A percentile compares a stretch with the other conserved stretches of the same genome.
These are phyloP conservation scores for Boletus reticuloceps DNA, from an alignment of 768 basidiomycete genomes.

Conservation along the genomic window DNA sequence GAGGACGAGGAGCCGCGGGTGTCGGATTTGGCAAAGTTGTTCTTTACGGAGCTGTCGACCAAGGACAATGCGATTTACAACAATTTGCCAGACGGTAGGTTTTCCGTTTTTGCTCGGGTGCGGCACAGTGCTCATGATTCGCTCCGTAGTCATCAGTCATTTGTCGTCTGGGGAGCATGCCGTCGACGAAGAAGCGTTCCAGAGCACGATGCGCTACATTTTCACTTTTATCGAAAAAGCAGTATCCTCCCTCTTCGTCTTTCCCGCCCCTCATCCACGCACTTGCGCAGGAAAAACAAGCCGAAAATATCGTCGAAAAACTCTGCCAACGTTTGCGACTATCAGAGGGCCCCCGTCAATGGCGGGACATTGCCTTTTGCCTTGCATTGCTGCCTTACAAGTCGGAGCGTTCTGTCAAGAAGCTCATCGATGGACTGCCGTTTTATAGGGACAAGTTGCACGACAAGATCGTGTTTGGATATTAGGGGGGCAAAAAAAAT, in stretches of 20 bases:
- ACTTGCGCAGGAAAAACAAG: conserved; percentile 84
- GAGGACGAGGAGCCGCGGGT: conserved; percentile 88
- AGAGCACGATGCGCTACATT: conserved; percentile 91
- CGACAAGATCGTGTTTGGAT: conserved; percentile 73
- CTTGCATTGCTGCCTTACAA: conserved; percentile 94
- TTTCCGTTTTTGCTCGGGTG: background rate
- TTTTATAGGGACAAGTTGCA: conserved; percentile 97
- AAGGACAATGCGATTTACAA: conserved; percentile 99
- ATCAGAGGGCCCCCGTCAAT: conserved; percentile 86
- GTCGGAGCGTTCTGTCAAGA: conserved; percentile 94
- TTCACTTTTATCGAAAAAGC: conserved; percentile 98
- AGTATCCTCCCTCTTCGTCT: conserved; percentile 4
- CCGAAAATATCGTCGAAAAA: conserved; percentile 95
- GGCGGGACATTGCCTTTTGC: conserved; percentile 97
- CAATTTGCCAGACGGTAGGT: conserved; percentile 90
- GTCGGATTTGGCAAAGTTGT: conserved; percentile 92
- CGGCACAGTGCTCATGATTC: conserved; percentile 1
- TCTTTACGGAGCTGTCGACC: conserved; percentile 93
- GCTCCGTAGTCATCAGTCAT: conserved; percentile 80
- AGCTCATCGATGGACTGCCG: conserved; percentile 87
- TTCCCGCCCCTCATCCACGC: background rate
- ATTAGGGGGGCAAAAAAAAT: too few relatives aligned
- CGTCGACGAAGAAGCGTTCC: conserved; percentile 89
- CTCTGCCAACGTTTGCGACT: conserved; percentile 94
- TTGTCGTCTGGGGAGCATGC: conserved; percentile 87